Base-by-base conservation (phyloP, 2,329 filamentous ascomycete genomes). In the Xylaria sp. region DNA sequence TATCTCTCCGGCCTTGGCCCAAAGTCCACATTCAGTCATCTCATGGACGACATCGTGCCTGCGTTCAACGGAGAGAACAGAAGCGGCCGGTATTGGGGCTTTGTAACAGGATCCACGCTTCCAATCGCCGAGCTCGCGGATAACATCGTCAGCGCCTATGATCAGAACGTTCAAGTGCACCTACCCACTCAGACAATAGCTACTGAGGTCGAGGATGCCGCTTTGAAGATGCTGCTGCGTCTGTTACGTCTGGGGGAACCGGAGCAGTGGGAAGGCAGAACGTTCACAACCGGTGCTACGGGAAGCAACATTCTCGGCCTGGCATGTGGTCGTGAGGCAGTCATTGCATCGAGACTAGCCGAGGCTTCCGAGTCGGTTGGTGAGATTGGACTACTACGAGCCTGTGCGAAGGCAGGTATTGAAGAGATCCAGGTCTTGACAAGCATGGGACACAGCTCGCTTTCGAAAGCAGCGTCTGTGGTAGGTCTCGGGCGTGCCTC, bases 141-240 rank as follows among this genome's bases (percentile, higher is more conserved):
- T 74, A 90, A 92, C 66, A 77, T 97, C n/a, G 92, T 94, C 63
- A 88, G 88, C 4, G 84, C 86, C 8, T 85, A 89, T 63, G 93
- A 97, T 73, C 92, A 96, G 73, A 97, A 93, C 74, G 88, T 93
- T 4, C 85, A 89, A 60, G 91, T 96, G 0, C 93, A 97, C 74
- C 80, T 97, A 1, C 89, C 92, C 0, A 79, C 81, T 19, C 90
- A 97, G 74, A 90, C 87, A 0, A 83, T 93, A 29, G 85, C 87
- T 19, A 96, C 92, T 0, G 85, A 87, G 23, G 83, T 97, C 9
- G 93, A 97, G 75, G 87, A 89, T 64, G 81, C 83, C 13, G 87
- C 93, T 0, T 77, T 97, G 61, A 76, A 80, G 17, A 86, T 96
- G 79, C 76, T 97, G 4, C 79, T 86, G 48, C 83, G 89, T 38